These are phyloP conservation scores for Pharus latifolius DNA, from an alignment of 176 grass and related monocot species.

Conservation along the genomic window DNA sequence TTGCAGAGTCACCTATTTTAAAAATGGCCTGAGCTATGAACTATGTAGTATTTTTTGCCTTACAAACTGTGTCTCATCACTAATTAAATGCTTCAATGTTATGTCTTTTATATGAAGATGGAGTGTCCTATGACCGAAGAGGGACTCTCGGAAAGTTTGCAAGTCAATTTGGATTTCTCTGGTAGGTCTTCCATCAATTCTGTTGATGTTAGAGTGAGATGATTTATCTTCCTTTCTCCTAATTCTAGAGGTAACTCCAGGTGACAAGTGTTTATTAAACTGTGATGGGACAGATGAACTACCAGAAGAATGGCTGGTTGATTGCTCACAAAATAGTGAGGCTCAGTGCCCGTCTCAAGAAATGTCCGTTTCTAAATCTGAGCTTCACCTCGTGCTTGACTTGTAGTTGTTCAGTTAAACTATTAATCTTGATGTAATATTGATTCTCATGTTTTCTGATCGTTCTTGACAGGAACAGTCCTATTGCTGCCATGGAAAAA, in stretches of 20 bases:
- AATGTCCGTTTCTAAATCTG: slow-evolving; percentile 28
- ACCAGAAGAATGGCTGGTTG: slow-evolving; percentile 69
- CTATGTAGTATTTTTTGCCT: neutral
- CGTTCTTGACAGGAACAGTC: slow-evolving; percentile 42
- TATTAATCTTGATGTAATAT: neutral
- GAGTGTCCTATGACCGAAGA: slow-evolving; percentile 47
- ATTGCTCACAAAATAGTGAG: slow-evolving; percentile 58
- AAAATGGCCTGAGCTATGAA: slow-evolving; percentile 8
- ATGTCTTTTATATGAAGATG: slow-evolving; percentile 30
- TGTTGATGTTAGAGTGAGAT: neutral
- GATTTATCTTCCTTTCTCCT: slow-evolving; percentile 4
- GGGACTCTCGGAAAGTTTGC: slow-evolving; percentile 47
- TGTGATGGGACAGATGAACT: slow-evolving; percentile 52
- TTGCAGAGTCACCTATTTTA: neutral
- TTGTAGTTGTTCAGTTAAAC: neutral
- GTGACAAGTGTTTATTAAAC: slow-evolving; percentile 45
- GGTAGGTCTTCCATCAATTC: slow-evolving; percentile 24
- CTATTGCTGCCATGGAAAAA: slow-evolving; percentile 19
- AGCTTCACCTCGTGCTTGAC: neutral
- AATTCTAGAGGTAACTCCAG: slow-evolving; percentile 31
- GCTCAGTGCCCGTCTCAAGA: slow-evolving; percentile 33
- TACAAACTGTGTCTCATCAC: neutral
- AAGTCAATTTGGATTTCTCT: slow-evolving; percentile 53
- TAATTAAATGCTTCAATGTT: neutral
- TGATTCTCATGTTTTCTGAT: slow-evolving; percentile 15